Conservation (phyloP, 306 rosid species). For the Cucumis melo region DNA sequence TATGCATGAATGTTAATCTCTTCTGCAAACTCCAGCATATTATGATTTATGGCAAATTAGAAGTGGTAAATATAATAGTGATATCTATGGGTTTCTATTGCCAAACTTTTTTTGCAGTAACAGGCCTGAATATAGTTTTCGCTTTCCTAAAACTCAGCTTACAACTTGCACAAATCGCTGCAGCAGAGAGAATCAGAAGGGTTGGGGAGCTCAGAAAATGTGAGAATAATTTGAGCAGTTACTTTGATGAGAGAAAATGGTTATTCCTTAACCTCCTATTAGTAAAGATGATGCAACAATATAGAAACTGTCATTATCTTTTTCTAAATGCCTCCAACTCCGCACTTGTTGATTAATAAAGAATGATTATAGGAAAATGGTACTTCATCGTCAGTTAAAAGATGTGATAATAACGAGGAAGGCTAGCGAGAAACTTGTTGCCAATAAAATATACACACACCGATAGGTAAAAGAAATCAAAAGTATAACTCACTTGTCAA, state of each 20-base stretch:
- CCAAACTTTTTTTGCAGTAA: neutral
- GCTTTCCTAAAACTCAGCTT: neutral
- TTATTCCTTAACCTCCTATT: neutral
- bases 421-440: neutral
- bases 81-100: neutral
- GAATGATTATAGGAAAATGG: neutral
- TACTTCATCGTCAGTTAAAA: neutral
- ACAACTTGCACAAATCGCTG: neutral
- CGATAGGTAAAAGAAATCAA: neutral
- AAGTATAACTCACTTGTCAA: slow-evolving; percentile 58
- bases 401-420: neutral
- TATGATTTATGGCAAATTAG: neutral
- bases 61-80: neutral
- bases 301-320: neutral
- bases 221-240: neutral
- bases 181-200: neutral
- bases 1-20: neutral
- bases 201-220: neutral
- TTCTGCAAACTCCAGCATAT: neutral
- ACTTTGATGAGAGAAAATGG: neutral
- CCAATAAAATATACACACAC: neutral
- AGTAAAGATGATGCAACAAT: neutral
- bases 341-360: neutral
- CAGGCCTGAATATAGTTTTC: neutral
- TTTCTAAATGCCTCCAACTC: neutral